Evolutionary conservation across 306 rosid species (phyloP).

Genomic region (Gynostemma pentaphyllum): DNA sequence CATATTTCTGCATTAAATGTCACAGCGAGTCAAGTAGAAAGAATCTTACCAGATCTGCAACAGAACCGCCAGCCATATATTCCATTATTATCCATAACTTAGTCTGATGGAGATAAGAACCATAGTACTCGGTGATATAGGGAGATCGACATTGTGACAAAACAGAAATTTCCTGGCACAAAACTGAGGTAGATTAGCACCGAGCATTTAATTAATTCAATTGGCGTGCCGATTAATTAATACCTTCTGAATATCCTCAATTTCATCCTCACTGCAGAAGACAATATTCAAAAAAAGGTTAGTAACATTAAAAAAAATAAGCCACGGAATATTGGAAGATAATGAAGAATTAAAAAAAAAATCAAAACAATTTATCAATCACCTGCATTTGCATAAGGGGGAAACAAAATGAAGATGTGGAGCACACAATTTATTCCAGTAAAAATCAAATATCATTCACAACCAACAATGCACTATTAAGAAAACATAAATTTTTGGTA

Average conservation of each 20-base stretch:
- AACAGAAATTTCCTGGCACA: conserved; percentile 95
- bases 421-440: neutral
- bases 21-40: conserved; percentile 26
- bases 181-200: conserved; percentile 30
- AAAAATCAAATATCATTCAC: neutral
- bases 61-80: conserved; percentile 99
- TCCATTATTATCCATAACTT: conserved; percentile 99
- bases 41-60: conserved; percentile 96
- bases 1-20: conserved; percentile 17
- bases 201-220: conserved; percentile 9
- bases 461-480: neutral
- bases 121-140: conserved; percentile 92
- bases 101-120: conserved; percentile 89
- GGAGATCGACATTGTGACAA: conserved; percentile 94
- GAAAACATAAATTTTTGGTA: neutral
- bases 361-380: neutral
- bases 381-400: neutral
- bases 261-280: conserved; percentile 86
- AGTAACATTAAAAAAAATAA: conserved; percentile 15
- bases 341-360: neutral
- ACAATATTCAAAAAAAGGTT: conserved; percentile 15
- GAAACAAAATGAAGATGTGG: neutral
- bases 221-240: conserved; percentile 11
- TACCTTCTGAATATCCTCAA: conserved; percentile 98
- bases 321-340: neutral